Evolutionary conservation across 2,329 filamentous ascomycete species (phyloP).

Genomic region (Chrysosporium queenslandicum): DNA sequence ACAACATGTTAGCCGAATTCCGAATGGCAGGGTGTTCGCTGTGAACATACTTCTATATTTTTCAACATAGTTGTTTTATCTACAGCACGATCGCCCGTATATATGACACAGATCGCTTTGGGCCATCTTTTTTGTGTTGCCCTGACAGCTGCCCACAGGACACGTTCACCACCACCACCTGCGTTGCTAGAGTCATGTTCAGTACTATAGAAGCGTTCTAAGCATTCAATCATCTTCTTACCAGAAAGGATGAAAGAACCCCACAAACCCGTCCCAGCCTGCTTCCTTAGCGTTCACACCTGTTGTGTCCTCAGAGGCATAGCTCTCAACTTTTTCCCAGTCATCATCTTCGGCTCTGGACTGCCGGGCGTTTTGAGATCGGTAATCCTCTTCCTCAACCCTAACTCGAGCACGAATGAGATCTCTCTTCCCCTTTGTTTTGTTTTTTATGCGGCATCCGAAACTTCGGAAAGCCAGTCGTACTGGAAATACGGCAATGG

Average conservation of each 20-base stretch:
- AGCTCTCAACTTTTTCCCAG: conserved; percentile 58
- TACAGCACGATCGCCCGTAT: conserved; percentile 88
- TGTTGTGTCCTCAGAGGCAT: conserved; percentile 37
- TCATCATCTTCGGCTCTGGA: conserved; percentile 47
- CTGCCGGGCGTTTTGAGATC: conserved; percentile 10
- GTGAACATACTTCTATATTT: conserved; percentile 55
- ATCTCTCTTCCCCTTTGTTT: conserved; percentile 52
- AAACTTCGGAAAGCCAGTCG: conserved; percentile 34
- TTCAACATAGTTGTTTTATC: conserved; percentile 68
- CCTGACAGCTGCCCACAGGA: conserved; percentile 89
- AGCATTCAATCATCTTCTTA: conserved; percentile 34
- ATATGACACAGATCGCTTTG: conserved; percentile 78
- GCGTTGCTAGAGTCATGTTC: conserved; percentile 58
- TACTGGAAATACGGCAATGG: conserved; percentile 27
- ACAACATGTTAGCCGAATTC: conserved; percentile 1
- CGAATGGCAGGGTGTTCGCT: background rate
- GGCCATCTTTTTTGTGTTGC: conserved; percentile 86
- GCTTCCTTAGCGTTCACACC: conserved; percentile 38
- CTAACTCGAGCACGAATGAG: conserved; percentile 43
- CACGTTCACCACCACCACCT: conserved; percentile 87
- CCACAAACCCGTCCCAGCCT: conserved; percentile 75
- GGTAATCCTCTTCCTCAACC: conserved; percentile 34
- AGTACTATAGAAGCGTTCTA: background rate
- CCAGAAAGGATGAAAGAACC: conserved; percentile 98
- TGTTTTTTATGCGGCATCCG: conserved; percentile 54